Evolutionary conservation across 2,329 filamentous ascomycete species (phyloP).

Genomic region (Lachnellula cervina): DNA sequence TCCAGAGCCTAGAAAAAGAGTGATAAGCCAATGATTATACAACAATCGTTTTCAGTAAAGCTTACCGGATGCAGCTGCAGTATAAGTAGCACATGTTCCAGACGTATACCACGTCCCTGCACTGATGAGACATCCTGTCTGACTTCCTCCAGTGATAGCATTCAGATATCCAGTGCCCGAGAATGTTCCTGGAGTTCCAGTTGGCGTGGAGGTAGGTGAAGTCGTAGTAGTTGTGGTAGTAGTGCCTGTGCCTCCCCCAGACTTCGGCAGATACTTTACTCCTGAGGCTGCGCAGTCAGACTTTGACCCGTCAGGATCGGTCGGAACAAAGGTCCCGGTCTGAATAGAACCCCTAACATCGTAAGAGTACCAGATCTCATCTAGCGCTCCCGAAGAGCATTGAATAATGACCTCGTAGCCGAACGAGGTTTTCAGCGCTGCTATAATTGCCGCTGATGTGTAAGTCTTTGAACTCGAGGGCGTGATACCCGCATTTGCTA

Average conservation of each 20-base stretch:
- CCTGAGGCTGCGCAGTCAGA: slow-evolving; percentile 58
- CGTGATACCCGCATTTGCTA: slow-evolving; percentile 56
- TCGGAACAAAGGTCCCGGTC: slow-evolving; percentile 43
- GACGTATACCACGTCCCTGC: slow-evolving; percentile 62
- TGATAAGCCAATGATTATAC: not conserved
- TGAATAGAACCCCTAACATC: slow-evolving; percentile 49
- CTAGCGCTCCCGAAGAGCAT: slow-evolving; percentile 40
- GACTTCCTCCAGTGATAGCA: slow-evolving; percentile 44
- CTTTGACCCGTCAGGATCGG: slow-evolving; percentile 18
- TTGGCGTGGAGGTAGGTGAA: slow-evolving; percentile 25
- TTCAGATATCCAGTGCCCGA: slow-evolving; percentile 57
- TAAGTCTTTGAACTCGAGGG: slow-evolving; percentile 41
- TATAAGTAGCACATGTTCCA: slow-evolving; percentile 64
- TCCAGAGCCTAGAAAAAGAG: slow-evolving; percentile 18
- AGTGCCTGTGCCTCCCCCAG: slow-evolving; percentile 32
- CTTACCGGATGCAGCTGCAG: slow-evolving; percentile 48
- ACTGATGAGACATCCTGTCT: slow-evolving; percentile 62
- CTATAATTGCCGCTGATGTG: slow-evolving; percentile 39
- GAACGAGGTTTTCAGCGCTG: slow-evolving; percentile 40
- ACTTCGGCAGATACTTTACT: slow-evolving; percentile 51
- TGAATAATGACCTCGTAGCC: slow-evolving; percentile 42
- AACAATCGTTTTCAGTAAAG: not conserved
- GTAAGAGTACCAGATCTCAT: slow-evolving; percentile 51
- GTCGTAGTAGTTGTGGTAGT: slow-evolving; percentile 5
- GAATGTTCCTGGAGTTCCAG: slow-evolving; percentile 31